Evolutionary conservation across 192 early-diverging fungal species (phyloP).

Genomic region (Dissophora ornata): DNA sequence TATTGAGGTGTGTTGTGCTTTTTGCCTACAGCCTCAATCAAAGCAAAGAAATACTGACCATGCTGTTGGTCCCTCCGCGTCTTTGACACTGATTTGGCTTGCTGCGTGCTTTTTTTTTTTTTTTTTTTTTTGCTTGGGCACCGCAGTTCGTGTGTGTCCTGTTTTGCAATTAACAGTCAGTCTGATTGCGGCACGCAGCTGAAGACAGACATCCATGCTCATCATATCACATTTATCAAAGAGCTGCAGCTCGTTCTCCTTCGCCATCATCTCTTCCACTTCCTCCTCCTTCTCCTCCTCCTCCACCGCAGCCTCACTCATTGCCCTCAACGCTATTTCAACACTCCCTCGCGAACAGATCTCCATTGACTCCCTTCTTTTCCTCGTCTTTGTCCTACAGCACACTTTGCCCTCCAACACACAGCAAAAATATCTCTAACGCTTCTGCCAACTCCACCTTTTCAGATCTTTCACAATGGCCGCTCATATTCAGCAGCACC

Average conservation of each 20-base stretch:
- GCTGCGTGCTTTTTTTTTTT: not conserved
- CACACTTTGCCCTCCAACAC: not conserved
- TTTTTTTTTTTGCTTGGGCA: too few relatives aligned
- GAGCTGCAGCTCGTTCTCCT: not conserved
- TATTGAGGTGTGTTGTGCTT: too few relatives aligned
- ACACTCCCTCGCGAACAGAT: not conserved
- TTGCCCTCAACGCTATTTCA: too few relatives aligned
- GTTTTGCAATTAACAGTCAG: not conserved
- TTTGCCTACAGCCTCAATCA: too few relatives aligned
- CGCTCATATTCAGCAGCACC: conserved; percentile 24
- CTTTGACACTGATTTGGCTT: too few relatives aligned
- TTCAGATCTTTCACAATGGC: conserved; percentile 2
- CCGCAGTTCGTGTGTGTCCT: conserved; percentile 1
- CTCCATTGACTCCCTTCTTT: not conserved
- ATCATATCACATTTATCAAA: too few relatives aligned
- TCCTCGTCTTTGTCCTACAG: not conserved
- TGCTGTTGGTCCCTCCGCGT: too few relatives aligned
- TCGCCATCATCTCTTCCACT: not conserved
- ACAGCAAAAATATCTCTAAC: too few relatives aligned
- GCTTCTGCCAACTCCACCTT: not conserved
- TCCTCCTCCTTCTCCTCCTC: too few relatives aligned
- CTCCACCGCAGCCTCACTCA: not conserved
- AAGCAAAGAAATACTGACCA: too few relatives aligned
- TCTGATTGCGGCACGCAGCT: too few relatives aligned
- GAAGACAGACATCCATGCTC: too few relatives aligned